phyloP scores from a whole-genome alignment of 192 early-diverging fungal species.

The Gonapodya prolifera region DNA sequence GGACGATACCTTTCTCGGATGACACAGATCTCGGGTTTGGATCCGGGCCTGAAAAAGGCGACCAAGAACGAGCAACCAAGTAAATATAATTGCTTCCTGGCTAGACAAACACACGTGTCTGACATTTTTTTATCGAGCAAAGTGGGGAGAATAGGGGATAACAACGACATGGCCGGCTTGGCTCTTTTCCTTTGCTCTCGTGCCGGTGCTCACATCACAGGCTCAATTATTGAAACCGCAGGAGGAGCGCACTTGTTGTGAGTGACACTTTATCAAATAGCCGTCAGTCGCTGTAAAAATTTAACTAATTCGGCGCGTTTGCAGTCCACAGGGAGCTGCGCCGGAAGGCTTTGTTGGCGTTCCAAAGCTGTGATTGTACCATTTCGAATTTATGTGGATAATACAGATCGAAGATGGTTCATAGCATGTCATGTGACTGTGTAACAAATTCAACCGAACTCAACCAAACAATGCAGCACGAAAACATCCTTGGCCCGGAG shows the following conservation, averaged over 20 bases:
- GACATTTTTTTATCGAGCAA: not conserved
- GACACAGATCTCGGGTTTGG: not conserved
- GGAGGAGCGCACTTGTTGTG: constrained; percentile 45
- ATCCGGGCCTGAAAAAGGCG: not conserved
- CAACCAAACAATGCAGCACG: too few relatives aligned
- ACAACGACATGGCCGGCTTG: not conserved
- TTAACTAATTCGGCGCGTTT: too few relatives aligned
- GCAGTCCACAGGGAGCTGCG: too few relatives aligned
- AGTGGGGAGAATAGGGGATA: not conserved
- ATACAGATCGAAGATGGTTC: too few relatives aligned
- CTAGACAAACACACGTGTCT: not conserved
- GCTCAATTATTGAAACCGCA: constrained; percentile 60
- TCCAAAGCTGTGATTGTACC: too few relatives aligned
- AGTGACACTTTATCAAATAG: too few relatives aligned
- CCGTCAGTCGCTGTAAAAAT: too few relatives aligned
- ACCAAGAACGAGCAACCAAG: not conserved
- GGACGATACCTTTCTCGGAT: not conserved
- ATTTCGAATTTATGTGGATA: too few relatives aligned
- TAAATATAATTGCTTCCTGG: not conserved
- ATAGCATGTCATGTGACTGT: too few relatives aligned
- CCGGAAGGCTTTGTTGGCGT: too few relatives aligned
- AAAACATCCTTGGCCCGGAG: too few relatives aligned
- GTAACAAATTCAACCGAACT: too few relatives aligned
- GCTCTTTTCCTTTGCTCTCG: not conserved
- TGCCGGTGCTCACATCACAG: not conserved